Evolutionary conservation across 345 rosid species (phyloP).

Genomic region (Populus nigra): DNA sequence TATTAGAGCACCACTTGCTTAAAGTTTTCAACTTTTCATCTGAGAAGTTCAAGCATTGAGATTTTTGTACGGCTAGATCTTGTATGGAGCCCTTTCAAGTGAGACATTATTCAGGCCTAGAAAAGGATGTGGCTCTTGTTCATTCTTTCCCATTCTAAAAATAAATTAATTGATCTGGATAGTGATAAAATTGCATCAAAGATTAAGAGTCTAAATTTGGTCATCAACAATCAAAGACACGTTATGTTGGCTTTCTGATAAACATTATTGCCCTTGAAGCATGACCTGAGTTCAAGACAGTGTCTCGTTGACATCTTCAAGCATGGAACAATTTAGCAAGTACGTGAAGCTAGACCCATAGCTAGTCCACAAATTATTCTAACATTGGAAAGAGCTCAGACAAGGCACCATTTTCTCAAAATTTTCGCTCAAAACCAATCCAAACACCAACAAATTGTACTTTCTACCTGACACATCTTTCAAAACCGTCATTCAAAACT

Average conservation of each 20-base stretch:
- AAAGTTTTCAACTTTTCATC: background rate
- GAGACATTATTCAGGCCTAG: background rate
- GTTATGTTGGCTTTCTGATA: too few species aligned
- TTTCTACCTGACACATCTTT: background rate
- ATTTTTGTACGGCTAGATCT: background rate
- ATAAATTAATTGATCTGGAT: background rate
- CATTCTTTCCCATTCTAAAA: background rate
- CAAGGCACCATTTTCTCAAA: background rate
- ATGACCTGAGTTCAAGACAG: background rate
- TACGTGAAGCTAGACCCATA: background rate
- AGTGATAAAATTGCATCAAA: background rate
- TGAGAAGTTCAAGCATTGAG: background rate
- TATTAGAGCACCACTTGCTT: background rate
- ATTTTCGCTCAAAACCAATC: background rate
- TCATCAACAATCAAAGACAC: background rate
- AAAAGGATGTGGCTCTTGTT: conserved; percentile 3
- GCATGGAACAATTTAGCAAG: background rate
- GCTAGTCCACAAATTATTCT: background rate
- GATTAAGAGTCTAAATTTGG: background rate
- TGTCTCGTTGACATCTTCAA: too few species aligned
- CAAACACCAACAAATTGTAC: background rate
- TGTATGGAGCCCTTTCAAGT: background rate
- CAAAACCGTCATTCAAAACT: background rate
- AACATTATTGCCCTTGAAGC: background rate
- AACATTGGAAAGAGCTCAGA: background rate